A percentile compares a stretch with the other conserved stretches of the same genome.
Evolutionary conservation across 1,284 basidiomycete genomes (phyloP).

Genomic region (Pseudozyma pruni): DNA sequence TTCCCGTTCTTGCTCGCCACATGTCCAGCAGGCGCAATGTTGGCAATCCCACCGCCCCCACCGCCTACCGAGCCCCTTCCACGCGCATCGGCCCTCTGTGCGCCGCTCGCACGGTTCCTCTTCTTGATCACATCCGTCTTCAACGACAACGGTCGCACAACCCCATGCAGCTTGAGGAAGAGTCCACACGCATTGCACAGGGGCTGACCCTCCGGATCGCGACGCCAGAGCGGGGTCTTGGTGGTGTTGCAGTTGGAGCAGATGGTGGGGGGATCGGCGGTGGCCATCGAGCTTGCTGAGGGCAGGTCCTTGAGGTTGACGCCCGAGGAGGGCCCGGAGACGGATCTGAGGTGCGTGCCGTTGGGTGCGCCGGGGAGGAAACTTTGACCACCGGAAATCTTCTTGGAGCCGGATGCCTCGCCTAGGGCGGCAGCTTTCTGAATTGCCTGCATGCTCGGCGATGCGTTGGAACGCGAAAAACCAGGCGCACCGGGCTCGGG

Average conservation of each 20-base stretch:
- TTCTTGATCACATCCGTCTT: conserved; percentile 99
- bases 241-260: conserved; percentile 96
- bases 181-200: conserved; percentile 73
- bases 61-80: conserved; percentile 17
- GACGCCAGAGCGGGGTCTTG: conserved; percentile 92
- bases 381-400: conserved; percentile 7
- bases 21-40: conserved; percentile 21
- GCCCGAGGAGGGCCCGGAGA: conserved; percentile 12
- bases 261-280: conserved; percentile 73
- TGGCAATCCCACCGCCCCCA: conserved; percentile 17
- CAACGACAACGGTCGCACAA: conserved; percentile 88
- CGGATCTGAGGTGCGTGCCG: conserved; percentile 13
- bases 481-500: conserved; percentile 12
- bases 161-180: conserved; percentile 88
- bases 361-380: conserved; percentile 6
- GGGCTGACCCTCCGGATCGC: conserved; percentile 94
- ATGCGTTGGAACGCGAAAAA: conserved; percentile 34
- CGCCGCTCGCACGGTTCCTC: conserved; percentile 70
- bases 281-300: conserved; percentile 49
- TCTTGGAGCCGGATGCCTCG: conserved; percentile 30
- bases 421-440: conserved; percentile 38
- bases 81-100: conserved; percentile 30
- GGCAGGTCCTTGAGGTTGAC: conserved; percentile 46
- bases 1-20: conserved; percentile 14
- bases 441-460: conserved; percentile 38